Base-by-base conservation (phyloP, 2,329 filamentous ascomycete species). In the Penicillium sp. region DNA sequence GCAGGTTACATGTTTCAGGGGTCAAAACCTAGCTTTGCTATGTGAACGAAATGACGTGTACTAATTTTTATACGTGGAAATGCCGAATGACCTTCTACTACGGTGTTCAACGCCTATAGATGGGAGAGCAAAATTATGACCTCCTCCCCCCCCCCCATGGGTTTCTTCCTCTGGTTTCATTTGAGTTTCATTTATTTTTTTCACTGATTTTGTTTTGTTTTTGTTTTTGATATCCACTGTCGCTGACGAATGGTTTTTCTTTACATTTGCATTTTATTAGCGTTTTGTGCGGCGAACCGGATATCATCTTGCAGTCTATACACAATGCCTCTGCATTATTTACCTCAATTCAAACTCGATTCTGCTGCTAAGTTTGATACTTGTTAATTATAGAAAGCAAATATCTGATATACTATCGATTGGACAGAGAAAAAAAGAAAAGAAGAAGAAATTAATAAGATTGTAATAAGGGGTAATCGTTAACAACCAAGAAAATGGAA, bases 1-100 rank as follows among this genome's bases (percentile, higher is more conserved):
- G 69, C 73, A 52, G 72, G 73, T 27, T 77, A 77, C 64, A 72
- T 75, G 17, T 76, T 76, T 42, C 75, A 77, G 48, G 74, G 74
- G 6, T 63, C 74, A 29, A 77, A 77, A 52, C 75, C 76, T 42
- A 73, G 69, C 58, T 77, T 77, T 54, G 44, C 44, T 33, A 74
- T 75, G 72, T 75, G 65, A 74, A 57, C 17, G 49, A 48, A 53
- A 42, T 47, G 42, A 53, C 13, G 42, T 57, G 36, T 42, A 43
- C 21, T 42, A 31, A 57, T 48, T 42, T 19, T 41, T 13, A 42
- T 35, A 53, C 54, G 36, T 38, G 41, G 36, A 44, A 33, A 25
- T 27, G 21, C 12, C 12, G 12, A 19, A 23, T 27, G 21, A 35
- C 21, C 21, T 25, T 43, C 27, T 19, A 19, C 25, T 42, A 21